Percentiles rank a stretch among this genome's conserved stretches.
phyloP scores from a whole-genome alignment of 495 filamentous ascomycete species.

The Annulohypoxylon moriforme region DNA sequence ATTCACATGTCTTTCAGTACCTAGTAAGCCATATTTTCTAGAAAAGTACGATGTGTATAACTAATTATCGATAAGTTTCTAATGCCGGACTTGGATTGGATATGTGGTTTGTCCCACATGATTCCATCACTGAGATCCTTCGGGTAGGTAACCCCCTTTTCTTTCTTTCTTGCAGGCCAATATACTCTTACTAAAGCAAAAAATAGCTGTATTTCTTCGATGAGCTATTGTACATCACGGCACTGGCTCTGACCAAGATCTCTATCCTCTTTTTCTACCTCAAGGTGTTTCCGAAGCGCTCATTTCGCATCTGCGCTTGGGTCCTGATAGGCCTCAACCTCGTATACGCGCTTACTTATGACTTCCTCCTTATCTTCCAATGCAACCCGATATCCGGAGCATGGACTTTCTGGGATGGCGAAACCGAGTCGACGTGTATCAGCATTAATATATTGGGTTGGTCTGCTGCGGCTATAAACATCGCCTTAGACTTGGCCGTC shows the following conservation, averaged over 20 bases:
- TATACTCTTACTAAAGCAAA: slow-evolving; percentile 9
- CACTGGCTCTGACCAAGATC: slow-evolving; percentile 59
- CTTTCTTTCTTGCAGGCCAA: not conserved
- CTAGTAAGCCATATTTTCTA: slow-evolving; percentile 20
- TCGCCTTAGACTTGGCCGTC: slow-evolving; percentile 55
- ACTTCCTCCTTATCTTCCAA: slow-evolving; percentile 55
- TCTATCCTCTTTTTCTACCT: slow-evolving; percentile 65
- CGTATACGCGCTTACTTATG: slow-evolving; percentile 47
- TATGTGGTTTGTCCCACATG: slow-evolving; percentile 46
- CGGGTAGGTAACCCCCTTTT: slow-evolving; percentile 18
- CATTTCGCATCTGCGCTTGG: slow-evolving; percentile 53
- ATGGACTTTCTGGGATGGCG: slow-evolving; percentile 54
- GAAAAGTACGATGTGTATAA: not conserved
- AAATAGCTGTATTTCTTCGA: slow-evolving; percentile 54
- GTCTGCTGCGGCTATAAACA: slow-evolving; percentile 50
- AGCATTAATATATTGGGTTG: slow-evolving; percentile 52
- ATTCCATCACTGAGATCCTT: slow-evolving; percentile 44
- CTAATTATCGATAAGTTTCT: slow-evolving; percentile 26
- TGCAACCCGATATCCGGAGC: slow-evolving; percentile 53
- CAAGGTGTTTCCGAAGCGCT: slow-evolving; percentile 59
- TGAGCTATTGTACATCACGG: slow-evolving; percentile 53
- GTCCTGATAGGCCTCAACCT: slow-evolving; percentile 51
- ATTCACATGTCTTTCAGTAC: slow-evolving; percentile 20
- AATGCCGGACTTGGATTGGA: slow-evolving; percentile 40
- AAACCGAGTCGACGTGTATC: slow-evolving; percentile 51